These are phyloP conservation scores for Candida silvatica DNA, from an alignment of 805 yeast species.

Conservation along the genomic window DNA sequence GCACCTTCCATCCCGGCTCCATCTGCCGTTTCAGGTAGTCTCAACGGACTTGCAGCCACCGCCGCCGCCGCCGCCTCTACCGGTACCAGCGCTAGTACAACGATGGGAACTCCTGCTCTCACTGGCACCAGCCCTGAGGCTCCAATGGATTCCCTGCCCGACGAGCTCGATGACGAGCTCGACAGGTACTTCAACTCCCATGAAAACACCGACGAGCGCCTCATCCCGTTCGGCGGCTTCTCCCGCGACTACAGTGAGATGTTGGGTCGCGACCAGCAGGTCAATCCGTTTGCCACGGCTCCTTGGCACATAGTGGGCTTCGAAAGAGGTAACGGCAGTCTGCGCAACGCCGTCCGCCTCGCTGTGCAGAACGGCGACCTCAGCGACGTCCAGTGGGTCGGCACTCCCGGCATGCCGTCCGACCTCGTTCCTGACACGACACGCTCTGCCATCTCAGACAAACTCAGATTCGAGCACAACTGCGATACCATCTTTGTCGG, in stretches of 20 bases:
- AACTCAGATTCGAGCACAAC: slow-evolving; percentile 39
- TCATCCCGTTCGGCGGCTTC: slow-evolving; percentile 68
- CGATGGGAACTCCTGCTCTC: no score
- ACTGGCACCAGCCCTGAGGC: no score
- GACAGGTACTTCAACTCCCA: slow-evolving; percentile 1
- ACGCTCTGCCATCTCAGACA: slow-evolving; percentile 41
- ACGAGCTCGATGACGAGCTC: slow-evolving; percentile 8
- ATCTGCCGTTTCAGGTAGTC: no score
- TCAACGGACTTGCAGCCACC: no score
- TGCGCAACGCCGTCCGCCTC: slow-evolving; percentile 71
- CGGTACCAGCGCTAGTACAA: no score
- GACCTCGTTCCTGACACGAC: slow-evolving; percentile 62
- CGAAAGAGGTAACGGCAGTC: slow-evolving; percentile 77
- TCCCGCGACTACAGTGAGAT: slow-evolving; percentile 43
- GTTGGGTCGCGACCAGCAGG: slow-evolving; percentile 11
- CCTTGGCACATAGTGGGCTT: slow-evolving; percentile 72
- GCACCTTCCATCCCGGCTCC: no score
- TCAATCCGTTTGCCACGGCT: slow-evolving; percentile 45
- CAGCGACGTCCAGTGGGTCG: slow-evolving; percentile 56
- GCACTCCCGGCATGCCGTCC: slow-evolving; percentile 88
- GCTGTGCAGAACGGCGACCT: slow-evolving; percentile 31
- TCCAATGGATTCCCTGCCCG: not conserved
- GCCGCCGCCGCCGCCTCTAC: no score
- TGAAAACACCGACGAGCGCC: slow-evolving; percentile 16
- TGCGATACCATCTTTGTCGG: slow-evolving; percentile 63